Evolutionary conservation across 768 basidiomycete genomes (phyloP), one percentile per base, ranked within the genome.

Genomic region (Suillus alpinus): DNA sequence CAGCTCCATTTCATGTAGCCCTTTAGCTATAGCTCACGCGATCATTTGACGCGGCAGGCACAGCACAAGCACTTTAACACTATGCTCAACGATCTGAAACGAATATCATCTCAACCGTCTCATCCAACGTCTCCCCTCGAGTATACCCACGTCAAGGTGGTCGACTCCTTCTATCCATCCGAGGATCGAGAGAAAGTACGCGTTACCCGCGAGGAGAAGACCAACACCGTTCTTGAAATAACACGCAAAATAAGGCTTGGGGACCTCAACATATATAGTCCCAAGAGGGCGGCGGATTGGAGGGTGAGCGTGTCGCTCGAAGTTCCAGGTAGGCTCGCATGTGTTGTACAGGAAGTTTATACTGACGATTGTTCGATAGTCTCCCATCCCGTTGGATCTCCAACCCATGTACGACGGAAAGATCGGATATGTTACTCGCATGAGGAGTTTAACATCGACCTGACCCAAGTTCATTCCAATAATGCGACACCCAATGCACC

Each of bases 351-450:
- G 39, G 34, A 56, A 50, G 40, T 60, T 49, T 56, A 34, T 23
- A 12, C 39, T 7, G 14, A 20, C n/a, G 40, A n/a, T 55, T 18
- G 57, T 32, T 36, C 32, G 12, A 36, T 41, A 92, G 91, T 85
- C n/a, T 65, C 80, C 2, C 88, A 86, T 66, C 91, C 91, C 0
- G 66, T 86, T 47, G 91, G 91, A 13, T 71, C 82, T 7, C 73
- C 88, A 1, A 80, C 82, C 9, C 76, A 83, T 64, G 81, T 84
- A 36, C 83, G 92, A 60, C 80, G 83, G 77, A 99, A 97, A 76
- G 93, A 99, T 75, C 82, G 97, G 49, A 81, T 98, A 72, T 91
- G 92, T 68, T 99, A 99, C 73, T 77, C 87, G 4, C 97, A 99
- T 73, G 95, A 98, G 73, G 88, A 96, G 64, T 95, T 94, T 71